Evolutionary conservation across 352 stramenopile species (phyloP), one percentile per base, ranked within the genome.

Genomic region (Elongisporangium anandrum): DNA sequence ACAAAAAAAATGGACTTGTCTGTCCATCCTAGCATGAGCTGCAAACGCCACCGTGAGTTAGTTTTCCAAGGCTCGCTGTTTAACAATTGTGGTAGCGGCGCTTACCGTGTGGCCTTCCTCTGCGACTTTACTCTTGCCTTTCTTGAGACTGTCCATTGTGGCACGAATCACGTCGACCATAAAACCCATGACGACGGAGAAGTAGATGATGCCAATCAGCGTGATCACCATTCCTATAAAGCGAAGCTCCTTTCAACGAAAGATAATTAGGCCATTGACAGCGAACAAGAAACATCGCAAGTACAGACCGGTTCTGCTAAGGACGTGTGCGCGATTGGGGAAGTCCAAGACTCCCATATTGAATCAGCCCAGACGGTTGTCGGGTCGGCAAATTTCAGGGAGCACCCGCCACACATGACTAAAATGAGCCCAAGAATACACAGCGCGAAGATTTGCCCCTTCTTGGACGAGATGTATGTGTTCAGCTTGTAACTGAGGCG

Each of bases 121-220:
- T 0, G 90, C 82, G 2, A 97, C 79, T 47, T 85, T 79, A 17
- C 74, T 90, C 26, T 90, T 90, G 17, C 89, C 89, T 70, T 94
- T 92, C 58, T 96, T 96, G 4, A 97, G 59, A 45, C 77, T 88
- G 54, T 96, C 86, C 67, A 96, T 91, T 59, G 94, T 92, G 6
- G 84, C 87, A 19, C 79, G 82, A 73, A 97, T 95, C 12, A 69
- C 79, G 47, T 96, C 88, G 13, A 92, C 87, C 4, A 96, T 84
- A 34, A 96, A 96, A 24, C 88, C 89, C 74, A 96, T 91, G 58
- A 96, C 94, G 13, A 96, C 82, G 17, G 86, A 92, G 56, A 96
- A 95, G 60, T 95, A 91, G 16, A 97, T 59, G 54, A 95, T 88
- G 13, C 85, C 83, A 34, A 83, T 47, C 7, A 95, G 54, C 9